Percentiles rank a stretch among this genome's conserved stretches.
Conservation (phyloP, 169 alveolate species). For the Amoebophrya sp. region DNA sequence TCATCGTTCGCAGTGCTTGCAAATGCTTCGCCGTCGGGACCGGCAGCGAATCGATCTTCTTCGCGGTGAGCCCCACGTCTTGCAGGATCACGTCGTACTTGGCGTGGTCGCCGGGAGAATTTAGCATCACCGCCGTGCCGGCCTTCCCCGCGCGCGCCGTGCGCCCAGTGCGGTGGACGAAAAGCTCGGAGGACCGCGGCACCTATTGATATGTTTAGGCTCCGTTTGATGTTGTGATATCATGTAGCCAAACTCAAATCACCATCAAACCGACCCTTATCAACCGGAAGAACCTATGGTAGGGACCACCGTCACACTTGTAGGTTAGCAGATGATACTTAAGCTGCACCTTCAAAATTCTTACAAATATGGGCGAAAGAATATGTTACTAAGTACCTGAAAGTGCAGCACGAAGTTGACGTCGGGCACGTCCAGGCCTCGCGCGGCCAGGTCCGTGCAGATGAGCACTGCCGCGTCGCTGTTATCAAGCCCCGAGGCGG, state of each 20-base stretch:
- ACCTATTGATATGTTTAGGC: neutral
- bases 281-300: too few species aligned
- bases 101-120: neutral
- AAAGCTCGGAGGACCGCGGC: neutral
- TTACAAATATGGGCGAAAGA: neutral
- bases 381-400: neutral
- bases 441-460: conserved; percentile 16
- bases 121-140: neutral
- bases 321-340: too few species aligned
- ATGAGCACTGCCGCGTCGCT: neutral
- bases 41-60: neutral
- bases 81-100: neutral
- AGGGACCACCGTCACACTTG: too few species aligned
- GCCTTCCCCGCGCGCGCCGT: neutral
- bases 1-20: neutral
- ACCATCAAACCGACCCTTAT: neutral
- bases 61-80: too few species aligned
- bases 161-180: neutral
- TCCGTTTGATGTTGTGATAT: neutral
- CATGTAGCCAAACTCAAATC: neutral
- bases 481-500: neutral
- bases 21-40: neutral
- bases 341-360: neutral
- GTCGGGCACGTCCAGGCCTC: conserved; percentile 10
- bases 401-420: conserved; percentile 9